Percentiles rank a stretch among this genome's conserved stretches.
Evolutionary conservation across 73 alveolate species (phyloP).

Genomic region (Loxodes magnus): DNA sequence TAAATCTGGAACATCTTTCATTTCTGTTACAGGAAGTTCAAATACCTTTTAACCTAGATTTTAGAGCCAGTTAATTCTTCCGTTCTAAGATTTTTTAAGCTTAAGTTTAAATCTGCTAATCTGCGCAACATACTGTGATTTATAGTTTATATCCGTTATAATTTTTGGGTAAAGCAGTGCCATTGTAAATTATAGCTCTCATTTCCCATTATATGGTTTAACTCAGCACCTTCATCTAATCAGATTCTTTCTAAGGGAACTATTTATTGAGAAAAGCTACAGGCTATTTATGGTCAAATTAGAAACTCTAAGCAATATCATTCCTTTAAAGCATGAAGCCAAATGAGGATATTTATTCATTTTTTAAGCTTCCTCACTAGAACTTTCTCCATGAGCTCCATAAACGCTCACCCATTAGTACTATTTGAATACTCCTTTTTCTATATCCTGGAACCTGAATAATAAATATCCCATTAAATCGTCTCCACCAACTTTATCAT

Average conservation of each 20-base stretch:
- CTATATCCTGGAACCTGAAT: not conserved
- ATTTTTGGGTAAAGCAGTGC: conserved; percentile 42
- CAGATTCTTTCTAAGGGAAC: conserved; percentile 35
- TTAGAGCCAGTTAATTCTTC: conserved; percentile 42
- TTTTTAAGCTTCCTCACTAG: conserved; percentile 36
- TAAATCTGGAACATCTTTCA: conserved; percentile 29
- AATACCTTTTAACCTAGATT: conserved; percentile 14
- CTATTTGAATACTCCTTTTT: not conserved
- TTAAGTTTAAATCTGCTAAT: conserved; percentile 7
- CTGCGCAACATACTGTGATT: conserved; percentile 24
- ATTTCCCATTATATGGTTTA: conserved; percentile 29
- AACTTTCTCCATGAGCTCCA: conserved; percentile 63
- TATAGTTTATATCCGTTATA: conserved; percentile 30
- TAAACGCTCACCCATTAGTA: conserved; percentile 57
- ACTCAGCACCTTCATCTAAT: conserved; percentile 16
- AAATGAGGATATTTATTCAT: conserved; percentile 74
- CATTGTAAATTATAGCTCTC: conserved; percentile 43
- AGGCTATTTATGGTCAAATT: conserved; percentile 45
- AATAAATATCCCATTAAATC: not conserved
- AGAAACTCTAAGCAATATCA: conserved; percentile 53
- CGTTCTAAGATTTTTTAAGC: conserved; percentile 17
- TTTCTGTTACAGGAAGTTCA: conserved; percentile 15
- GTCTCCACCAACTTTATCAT: conserved; percentile 4
- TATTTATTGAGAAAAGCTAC: conserved; percentile 24
- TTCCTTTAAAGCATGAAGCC: conserved; percentile 82